These are phyloP conservation scores for Glarea lozoyensis DNA, from an alignment of 495 filamentous ascomycete species.

Conservation along the genomic window DNA sequence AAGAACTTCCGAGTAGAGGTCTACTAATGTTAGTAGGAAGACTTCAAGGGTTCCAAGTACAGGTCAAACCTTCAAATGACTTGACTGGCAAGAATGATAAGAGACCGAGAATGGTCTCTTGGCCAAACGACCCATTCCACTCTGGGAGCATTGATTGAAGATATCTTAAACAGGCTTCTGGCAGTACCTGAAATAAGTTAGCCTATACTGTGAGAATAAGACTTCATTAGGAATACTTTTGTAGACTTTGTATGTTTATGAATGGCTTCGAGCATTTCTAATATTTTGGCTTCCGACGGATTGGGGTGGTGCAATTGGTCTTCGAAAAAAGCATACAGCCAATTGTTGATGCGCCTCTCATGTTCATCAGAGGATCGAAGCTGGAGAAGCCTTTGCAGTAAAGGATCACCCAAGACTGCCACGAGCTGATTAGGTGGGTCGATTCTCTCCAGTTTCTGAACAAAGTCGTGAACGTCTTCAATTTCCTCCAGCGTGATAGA, in stretches of 20 bases:
- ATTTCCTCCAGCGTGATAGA: conserved; percentile 67
- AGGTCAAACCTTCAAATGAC: conserved; percentile 43
- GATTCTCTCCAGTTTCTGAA: conserved; percentile 67
- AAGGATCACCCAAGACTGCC: conserved; percentile 62
- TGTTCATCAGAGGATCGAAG: conserved; percentile 52
- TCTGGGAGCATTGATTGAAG: conserved; percentile 46
- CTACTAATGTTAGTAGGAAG: conserved; percentile 27
- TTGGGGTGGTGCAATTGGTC: conserved; percentile 48
- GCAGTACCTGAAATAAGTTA: conserved; percentile 43
- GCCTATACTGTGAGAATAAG: too few relatives aligned
- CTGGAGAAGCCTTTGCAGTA: conserved; percentile 68
- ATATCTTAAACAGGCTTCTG: conserved; percentile 53
- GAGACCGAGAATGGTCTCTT: conserved; percentile 53
- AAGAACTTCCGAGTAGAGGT: conserved; percentile 41
- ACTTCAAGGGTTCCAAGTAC: background rate
- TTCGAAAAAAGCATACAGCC: conserved; percentile 51
- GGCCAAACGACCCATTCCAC: conserved; percentile 62
- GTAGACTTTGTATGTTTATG: conserved; percentile 50
- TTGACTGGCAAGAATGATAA: conserved; percentile 53
- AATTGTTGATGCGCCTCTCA: conserved; percentile 51
- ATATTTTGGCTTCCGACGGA: conserved; percentile 36
- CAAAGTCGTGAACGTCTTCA: conserved; percentile 61
- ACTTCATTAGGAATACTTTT: conserved; percentile 45
- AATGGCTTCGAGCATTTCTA: conserved; percentile 48
- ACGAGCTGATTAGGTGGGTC: conserved; percentile 75